A percentile compares a stretch with the other conserved stretches of the same genome.
phyloP scores from a whole-genome alignment of 495 filamentous ascomycete genomes.

The Chaetomium fimeti region DNA sequence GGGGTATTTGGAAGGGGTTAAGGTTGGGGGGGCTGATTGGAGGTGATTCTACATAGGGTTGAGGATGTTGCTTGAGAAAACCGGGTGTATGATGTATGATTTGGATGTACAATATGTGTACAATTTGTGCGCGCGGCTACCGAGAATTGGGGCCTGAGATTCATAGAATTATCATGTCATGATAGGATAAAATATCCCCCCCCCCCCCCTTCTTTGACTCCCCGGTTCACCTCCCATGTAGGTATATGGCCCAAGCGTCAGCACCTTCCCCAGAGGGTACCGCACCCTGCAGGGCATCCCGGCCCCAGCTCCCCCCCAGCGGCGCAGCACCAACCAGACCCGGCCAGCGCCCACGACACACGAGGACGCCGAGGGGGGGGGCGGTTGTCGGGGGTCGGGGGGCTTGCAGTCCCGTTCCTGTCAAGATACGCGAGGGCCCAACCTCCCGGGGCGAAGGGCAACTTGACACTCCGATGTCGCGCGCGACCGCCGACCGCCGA shows the following conservation, averaged over 20 bases:
- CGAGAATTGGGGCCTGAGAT: not conserved
- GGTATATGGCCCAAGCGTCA: conserved; percentile 1
- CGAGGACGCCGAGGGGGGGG: too few relatives aligned
- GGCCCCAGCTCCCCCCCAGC: not conserved
- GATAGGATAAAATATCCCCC: too few relatives aligned
- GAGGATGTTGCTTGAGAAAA: too few relatives aligned
- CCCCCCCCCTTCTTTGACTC: too few relatives aligned
- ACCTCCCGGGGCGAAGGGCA: too few relatives aligned
- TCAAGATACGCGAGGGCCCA: too few relatives aligned
- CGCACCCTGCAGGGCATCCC: not conserved
- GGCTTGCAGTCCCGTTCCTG: not conserved
- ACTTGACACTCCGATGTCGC: not conserved
- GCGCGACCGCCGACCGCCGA: too few relatives aligned
- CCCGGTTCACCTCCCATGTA: too few relatives aligned
- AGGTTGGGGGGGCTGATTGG: not conserved
- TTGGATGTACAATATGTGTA: not conserved
- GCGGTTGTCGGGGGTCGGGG: too few relatives aligned
- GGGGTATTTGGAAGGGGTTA: conserved; percentile 20
- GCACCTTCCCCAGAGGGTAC: not conserved
- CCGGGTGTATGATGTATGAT: not conserved
- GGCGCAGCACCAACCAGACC: not conserved
- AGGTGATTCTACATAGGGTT: not conserved
- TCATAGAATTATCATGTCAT: too few relatives aligned
- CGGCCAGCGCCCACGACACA: too few relatives aligned
- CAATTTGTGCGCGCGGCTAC: too few relatives aligned